phyloP scores from a whole-genome alignment of 2,329 filamentous ascomycete species.

The Aspergillus costaricaensis region DNA sequence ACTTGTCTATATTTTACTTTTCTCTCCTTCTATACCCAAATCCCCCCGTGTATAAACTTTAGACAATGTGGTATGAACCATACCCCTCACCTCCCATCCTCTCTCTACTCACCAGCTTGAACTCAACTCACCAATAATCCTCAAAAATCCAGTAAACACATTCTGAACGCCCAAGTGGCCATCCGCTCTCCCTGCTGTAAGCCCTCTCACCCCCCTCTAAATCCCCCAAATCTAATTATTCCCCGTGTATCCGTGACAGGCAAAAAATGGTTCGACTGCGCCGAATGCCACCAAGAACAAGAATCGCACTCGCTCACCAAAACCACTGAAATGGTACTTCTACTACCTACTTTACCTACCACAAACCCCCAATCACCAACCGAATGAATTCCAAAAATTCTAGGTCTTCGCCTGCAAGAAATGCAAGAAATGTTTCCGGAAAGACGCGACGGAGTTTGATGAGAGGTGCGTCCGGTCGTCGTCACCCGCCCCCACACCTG shows the following conservation, averaged over 20 bases:
- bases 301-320: constrained; percentile 76
- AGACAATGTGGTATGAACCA: neutral
- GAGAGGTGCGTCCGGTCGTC: constrained; percentile 58
- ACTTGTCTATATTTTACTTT: neutral
- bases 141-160: constrained; percentile 72
- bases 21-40: neutral
- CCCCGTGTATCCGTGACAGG: constrained; percentile 52
- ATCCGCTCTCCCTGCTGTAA: constrained; percentile 95
- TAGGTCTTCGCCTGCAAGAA: constrained; percentile 89
- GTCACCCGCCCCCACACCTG: neutral
- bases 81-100: neutral
- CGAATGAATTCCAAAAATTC: constrained; percentile 31
- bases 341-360: neutral
- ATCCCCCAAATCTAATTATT: neutral
- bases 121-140: neutral
- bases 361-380: neutral
- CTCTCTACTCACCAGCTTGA: neutral
- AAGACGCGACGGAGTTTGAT: constrained; percentile 88
- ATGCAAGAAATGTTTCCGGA: constrained; percentile 97
- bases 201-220: constrained; percentile 31
- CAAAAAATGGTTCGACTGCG: constrained; percentile 98
- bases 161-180: constrained; percentile 95
- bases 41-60: neutral
- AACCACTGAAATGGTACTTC: constrained; percentile 71
- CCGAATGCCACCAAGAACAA: constrained; percentile 84